Base-by-base conservation (phyloP, 2,329 filamentous ascomycete species). In the Pseudogymnoascus sp. region DNA sequence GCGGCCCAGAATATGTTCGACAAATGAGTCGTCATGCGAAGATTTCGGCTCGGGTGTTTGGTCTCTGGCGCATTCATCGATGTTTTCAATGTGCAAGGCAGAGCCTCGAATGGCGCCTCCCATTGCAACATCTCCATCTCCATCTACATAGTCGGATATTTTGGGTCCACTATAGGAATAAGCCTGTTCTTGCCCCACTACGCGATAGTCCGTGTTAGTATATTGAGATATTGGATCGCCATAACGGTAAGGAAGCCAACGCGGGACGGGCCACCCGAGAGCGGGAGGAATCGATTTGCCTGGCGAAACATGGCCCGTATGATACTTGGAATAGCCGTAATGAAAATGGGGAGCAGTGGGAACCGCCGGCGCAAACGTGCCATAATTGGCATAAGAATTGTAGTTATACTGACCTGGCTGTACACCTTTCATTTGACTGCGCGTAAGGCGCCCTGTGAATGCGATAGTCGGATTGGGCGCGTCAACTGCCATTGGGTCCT, bases 1-100 rank as follows among this genome's bases (percentile, higher is more conserved):
- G 63, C 73, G 70, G 53, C 72, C 68, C 40, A 65, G 75, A 11
- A 77, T 74, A 68, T 76, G 65, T 69, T 74, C 72, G 8, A 74
- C 69, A 65, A 77, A 75, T 59, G 72, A 73, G 61, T 73, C 72
- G 14, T 73, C 70, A 31, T 66, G 65, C 5, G 50, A 33, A 14
- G 50, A 56, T 56, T 56, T 56, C 4, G 50, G 50, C 50, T 56
- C 50, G 14, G 50, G 50, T 56, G 50, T 56, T 56, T 33, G 10
- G 5, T 56, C 50, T 14, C 50, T 5, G 18, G 16, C 50, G 28
- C 28, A 35, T 33, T 56, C 28, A 4, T 56, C 50, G 5, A 56
- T 56, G 16, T 56, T 12, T 16, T 56, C 50, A 33, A 56, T 56
- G 12, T 56, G 50, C 50, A 56, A 35, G 10, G 50, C 50, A 56